A percentile compares a stretch with the other conserved stretches of the same genome.
These are phyloP conservation scores for Mikania micrantha DNA, from an alignment of 129 eudicot species.

Conservation along the genomic window DNA sequence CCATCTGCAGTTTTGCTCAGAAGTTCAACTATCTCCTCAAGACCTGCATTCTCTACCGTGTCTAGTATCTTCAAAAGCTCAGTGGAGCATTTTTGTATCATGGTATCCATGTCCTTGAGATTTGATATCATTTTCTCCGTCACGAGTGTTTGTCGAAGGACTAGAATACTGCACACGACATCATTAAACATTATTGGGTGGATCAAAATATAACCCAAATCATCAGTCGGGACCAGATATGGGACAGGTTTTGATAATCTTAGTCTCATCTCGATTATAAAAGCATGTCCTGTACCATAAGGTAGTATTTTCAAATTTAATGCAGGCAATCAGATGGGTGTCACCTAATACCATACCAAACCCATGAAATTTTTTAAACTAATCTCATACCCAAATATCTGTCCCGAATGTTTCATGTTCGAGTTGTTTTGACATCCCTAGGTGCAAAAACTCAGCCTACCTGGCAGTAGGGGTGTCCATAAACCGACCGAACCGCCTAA, in stretches of 20 bases:
- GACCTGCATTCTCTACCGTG: conserved; percentile 49
- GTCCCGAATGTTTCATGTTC: neutral
- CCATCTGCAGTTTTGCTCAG: conserved; percentile 34
- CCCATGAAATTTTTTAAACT: neutral
- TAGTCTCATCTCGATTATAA: neutral
- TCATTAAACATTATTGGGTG: neutral
- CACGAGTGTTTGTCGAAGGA: conserved; percentile 68
- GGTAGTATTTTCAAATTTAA: too few relatives aligned
- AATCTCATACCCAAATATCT: neutral
- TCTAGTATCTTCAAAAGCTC: conserved; percentile 53
- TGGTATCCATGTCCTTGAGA: conserved; percentile 51
- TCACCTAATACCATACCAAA: neutral
- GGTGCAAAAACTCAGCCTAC: conserved; percentile 21
- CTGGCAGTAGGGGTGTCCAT: too few relatives aligned
- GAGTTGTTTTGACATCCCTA: neutral
- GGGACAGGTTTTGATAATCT: neutral
- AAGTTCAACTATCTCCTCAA: conserved; percentile 48
- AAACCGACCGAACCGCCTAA: too few relatives aligned
- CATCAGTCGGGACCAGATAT: neutral
- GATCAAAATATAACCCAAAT: neutral
- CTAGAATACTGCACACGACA: conserved; percentile 54
- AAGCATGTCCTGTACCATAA: too few relatives aligned
- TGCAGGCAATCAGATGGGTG: neutral
- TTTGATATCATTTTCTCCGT: conserved; percentile 47
- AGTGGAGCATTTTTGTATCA: conserved; percentile 33